phyloP scores from a whole-genome alignment of 73 alveolate genomes.

The Effrenium voratum region DNA sequence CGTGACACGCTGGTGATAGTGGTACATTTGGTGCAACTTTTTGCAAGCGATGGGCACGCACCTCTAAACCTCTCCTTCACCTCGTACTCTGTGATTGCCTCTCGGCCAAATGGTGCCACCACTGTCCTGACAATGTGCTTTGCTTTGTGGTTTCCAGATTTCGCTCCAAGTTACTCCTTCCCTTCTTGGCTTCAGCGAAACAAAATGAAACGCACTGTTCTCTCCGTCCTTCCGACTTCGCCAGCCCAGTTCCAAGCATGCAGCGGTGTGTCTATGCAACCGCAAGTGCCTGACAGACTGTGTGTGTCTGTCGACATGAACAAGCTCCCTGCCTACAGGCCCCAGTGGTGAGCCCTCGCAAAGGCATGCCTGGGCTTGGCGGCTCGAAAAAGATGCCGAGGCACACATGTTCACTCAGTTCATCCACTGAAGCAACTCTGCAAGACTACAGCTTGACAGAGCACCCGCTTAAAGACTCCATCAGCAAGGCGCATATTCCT shows the following conservation, averaged over 20 bases:
- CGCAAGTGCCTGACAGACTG: background rate
- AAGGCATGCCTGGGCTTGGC: slow-evolving; percentile 20
- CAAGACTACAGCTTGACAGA: too few species aligned
- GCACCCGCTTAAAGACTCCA: too few species aligned
- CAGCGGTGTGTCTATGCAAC: background rate
- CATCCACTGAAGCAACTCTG: too few species aligned
- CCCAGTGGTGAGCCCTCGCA: slow-evolving; percentile 28
- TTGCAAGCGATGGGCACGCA: background rate
- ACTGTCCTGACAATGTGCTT: background rate
- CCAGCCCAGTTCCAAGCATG: slow-evolving; percentile 27
- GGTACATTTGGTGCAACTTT: too few species aligned
- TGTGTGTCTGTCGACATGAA: too few species aligned
- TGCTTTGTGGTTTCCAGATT: background rate
- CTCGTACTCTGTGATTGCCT: slow-evolving; percentile 25
- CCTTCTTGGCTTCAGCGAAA: background rate
- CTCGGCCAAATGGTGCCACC: background rate
- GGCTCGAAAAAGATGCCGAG: too few species aligned
- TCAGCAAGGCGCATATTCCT: slow-evolving; percentile 47
- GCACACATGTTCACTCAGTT: too few species aligned
- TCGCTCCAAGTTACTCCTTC: background rate
- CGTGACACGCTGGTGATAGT: too few species aligned
- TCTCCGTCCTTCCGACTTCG: slow-evolving; percentile 2
- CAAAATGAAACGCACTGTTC: background rate
- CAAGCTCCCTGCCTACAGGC: background rate
- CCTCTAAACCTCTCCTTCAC: slow-evolving; percentile 11